Evolutionary conservation across 2,329 filamentous ascomycete genomes (phyloP), one percentile per base, ranked within the genome.

Genomic region (Epicoccum nigrum): DNA sequence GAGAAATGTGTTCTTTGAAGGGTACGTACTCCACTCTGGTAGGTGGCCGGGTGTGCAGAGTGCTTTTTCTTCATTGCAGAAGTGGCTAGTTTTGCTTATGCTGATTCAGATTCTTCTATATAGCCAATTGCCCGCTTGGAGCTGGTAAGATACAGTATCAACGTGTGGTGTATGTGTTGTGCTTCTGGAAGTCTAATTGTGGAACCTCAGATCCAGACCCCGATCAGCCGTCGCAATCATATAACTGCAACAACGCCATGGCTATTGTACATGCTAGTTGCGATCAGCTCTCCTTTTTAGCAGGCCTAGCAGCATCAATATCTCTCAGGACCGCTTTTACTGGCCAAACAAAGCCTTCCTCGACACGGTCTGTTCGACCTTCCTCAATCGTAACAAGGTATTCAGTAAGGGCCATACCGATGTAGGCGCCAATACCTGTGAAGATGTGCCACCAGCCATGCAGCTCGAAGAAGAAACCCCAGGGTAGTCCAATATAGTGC

Each of bases 391-490:
- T 71, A 21, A 70, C 68, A 7, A 74, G 60, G 34, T 72, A 71
- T 58, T 74, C 71, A 1, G 69, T 67, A 2, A 73, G 47, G 25
- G 70, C 69, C 68, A 74, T 74, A 15, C 71, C 71, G 2, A 67
- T 63, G 19, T 76, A 76, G 4, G 83, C 82, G 1, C 81, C 79
- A 16, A 83, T 71, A 0, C 81, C 84, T 0, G 83, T 86, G 20
- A 85, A 69, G 13, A 86, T 69, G 59, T 86, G 84, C 84, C 84
- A 86, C 84, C 83, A 86, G 1, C 83, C 84, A 60, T 86, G 84
- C 12, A 86, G 62, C 68, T 86, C 84, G 4, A 86, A 64, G 0
- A 82, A 27, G 66, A 81, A 83, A 1, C 78, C 80, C 77, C 75
- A 82, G 0, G 83, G 83, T 34, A 84, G 64, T 0, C 83, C 83